A percentile compares a stretch with the other conserved stretches of the same genome.
These are phyloP conservation scores for Oidium heveae DNA, from an alignment of 2,329 filamentous ascomycete species.

Conservation along the genomic window DNA sequence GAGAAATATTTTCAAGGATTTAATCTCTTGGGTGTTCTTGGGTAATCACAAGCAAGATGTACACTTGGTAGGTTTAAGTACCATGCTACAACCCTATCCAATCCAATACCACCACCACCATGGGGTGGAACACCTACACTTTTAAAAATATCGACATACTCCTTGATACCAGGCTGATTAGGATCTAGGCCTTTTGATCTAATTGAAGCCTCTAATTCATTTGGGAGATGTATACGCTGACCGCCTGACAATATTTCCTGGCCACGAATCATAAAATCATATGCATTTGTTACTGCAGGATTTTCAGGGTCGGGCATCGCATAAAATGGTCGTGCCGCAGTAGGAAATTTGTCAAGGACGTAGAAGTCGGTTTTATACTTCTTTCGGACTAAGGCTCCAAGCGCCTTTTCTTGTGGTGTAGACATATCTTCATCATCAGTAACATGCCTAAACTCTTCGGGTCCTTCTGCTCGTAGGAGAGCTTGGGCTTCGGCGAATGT, in stretches of 20 bases:
- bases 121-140: slow-evolving; percentile 73
- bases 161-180: slow-evolving; percentile 47
- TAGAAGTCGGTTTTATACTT: slow-evolving; percentile 95
- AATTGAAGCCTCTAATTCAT: slow-evolving; percentile 54
- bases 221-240: slow-evolving; percentile 67
- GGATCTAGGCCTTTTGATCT: slow-evolving; percentile 61
- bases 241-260: slow-evolving; percentile 86
- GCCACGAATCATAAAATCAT: slow-evolving; percentile 73
- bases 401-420: slow-evolving; percentile 66
- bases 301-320: slow-evolving; percentile 54
- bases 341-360: slow-evolving; percentile 87
- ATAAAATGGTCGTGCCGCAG: slow-evolving; percentile 73
- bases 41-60: slow-evolving; percentile 31
- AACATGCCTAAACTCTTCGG: slow-evolving; percentile 38
- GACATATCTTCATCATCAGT: slow-evolving; percentile 55
- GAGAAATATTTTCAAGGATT: slow-evolving; percentile 22
- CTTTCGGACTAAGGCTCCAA: slow-evolving; percentile 61
- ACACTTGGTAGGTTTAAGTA: slow-evolving; percentile 33
- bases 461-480: slow-evolving; percentile 51
- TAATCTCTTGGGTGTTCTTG: slow-evolving; percentile 33
- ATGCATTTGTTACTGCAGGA: slow-evolving; percentile 38
- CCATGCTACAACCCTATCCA: slow-evolving; percentile 62
- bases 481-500: slow-evolving; percentile 57
- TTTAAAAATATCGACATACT: slow-evolving; percentile 64
- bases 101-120: slow-evolving; percentile 67